Evolutionary conservation across 768 basidiomycete genomes (phyloP).

Genomic region (Tricholoma matsutake): DNA sequence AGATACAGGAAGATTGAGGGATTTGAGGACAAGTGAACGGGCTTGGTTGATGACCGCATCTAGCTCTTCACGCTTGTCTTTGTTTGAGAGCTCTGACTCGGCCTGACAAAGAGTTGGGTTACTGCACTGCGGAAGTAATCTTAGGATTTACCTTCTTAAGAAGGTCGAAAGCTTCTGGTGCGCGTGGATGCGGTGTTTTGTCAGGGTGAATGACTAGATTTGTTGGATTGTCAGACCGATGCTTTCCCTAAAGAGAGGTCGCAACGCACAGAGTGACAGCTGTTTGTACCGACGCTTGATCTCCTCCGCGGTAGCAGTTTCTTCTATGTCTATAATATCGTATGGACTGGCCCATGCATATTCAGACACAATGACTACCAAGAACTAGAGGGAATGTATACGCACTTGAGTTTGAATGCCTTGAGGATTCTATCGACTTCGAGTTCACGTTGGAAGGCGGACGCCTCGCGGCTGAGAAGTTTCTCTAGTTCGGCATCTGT

Average conservation of each 20-base stretch:
- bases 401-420: conserved; percentile 95
- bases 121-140: neutral
- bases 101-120: conserved; percentile 45
- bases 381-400: conserved; percentile 5
- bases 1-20: conserved; percentile 56
- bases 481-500: conserved; percentile 70
- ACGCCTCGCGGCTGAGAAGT: conserved; percentile 74
- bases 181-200: conserved; percentile 85
- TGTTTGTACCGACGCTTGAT: conserved; percentile 89
- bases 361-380: conserved; percentile 6
- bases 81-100: conserved; percentile 77
- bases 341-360: conserved; percentile 65
- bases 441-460: conserved; percentile 81
- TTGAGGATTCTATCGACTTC: conserved; percentile 91
- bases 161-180: conserved; percentile 90
- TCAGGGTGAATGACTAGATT: conserved; percentile 93
- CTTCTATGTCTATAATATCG: conserved; percentile 83
- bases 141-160: conserved; percentile 76
- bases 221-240: conserved; percentile 1
- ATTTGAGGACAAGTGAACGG: conserved; percentile 62
- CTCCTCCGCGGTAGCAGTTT: conserved; percentile 68
- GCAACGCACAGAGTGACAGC: conserved; percentile 72
- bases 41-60: conserved; percentile 79
- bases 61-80: conserved; percentile 75
- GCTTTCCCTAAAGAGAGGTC: neutral